phyloP scores from a whole-genome alignment of 305 asterid genomes.

The Solanum hybrid region DNA sequence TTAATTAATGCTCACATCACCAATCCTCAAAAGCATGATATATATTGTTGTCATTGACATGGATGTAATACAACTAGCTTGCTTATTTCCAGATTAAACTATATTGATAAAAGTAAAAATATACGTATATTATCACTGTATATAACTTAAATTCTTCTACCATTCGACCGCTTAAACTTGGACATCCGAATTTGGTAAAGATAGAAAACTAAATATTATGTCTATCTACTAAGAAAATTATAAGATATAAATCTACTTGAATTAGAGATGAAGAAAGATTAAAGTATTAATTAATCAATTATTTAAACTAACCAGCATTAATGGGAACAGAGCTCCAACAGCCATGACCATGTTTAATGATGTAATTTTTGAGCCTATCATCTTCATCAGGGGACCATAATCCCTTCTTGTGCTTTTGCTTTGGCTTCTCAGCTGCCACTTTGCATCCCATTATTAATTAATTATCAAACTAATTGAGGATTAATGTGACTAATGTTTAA shows the following conservation, averaged over 20 bases:
- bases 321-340: slow-evolving; percentile 78
- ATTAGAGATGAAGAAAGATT: neutral
- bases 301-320: slow-evolving; percentile 52
- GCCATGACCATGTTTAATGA: slow-evolving; percentile 48
- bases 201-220: neutral
- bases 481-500: neutral
- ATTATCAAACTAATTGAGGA: neutral
- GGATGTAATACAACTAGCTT: neutral
- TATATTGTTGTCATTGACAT: neutral
- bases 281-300: neutral
- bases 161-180: neutral
- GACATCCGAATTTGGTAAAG: neutral
- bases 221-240: neutral
- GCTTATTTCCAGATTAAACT: neutral
- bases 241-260: neutral
- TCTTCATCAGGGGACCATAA: slow-evolving; percentile 92
- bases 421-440: slow-evolving; percentile 21
- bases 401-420: slow-evolving; percentile 62
- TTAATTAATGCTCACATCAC: neutral
- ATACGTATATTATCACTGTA: neutral
- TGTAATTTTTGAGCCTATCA: slow-evolving; percentile 50
- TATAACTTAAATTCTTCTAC: neutral
- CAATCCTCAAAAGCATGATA: neutral
- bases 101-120: neutral
- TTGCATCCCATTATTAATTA: slow-evolving; percentile 28